Conservation (phyloP, 192 early-diverging fungal genomes). For the Coemansia sp. region DNA sequence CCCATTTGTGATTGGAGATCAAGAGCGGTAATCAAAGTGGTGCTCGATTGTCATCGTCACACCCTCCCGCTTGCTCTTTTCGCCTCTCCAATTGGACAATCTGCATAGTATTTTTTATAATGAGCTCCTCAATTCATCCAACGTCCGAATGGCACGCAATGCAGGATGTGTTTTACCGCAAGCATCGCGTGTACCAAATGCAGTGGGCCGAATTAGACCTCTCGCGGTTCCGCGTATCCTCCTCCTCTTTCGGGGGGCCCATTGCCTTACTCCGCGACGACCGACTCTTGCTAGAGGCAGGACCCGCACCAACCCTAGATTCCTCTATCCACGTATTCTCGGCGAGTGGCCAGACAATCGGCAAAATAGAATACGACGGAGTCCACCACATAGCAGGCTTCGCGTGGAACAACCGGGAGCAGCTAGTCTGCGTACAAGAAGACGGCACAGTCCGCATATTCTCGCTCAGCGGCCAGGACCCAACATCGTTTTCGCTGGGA, state of each 20-base stretch:
- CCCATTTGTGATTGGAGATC: too few species aligned
- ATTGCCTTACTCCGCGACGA: conserved; percentile 94
- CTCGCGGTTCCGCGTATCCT: conserved; percentile 76
- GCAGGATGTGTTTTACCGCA: conserved; percentile 54
- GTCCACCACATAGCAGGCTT: conserved; percentile 78
- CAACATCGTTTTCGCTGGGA: conserved; percentile 36
- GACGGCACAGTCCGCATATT: conserved; percentile 81
- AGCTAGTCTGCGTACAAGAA: conserved; percentile 84
- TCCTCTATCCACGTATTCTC: conserved; percentile 84
- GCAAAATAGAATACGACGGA: conserved; percentile 90
- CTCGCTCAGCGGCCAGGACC: conserved; percentile 76
- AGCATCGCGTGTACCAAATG: conserved; percentile 84
- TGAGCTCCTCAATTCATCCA: conserved; percentile 13
- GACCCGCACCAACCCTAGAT: conserved; percentile 69
- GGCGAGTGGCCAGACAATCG: conserved; percentile 78
- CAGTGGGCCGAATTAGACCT: conserved; percentile 88
- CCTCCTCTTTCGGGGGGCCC: conserved; percentile 89
- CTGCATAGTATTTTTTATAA: not conserved
- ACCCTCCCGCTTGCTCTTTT: not conserved
- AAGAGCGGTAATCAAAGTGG: too few species aligned
- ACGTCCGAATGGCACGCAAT: conserved; percentile 46
- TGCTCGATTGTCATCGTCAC: not conserved
- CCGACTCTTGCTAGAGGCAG: conserved; percentile 72
- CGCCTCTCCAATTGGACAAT: not conserved
- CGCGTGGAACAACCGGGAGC: conserved; percentile 87